Conservation (phyloP, 2,329 filamentous ascomycete species). For the Aspergillus luchuensis region DNA sequence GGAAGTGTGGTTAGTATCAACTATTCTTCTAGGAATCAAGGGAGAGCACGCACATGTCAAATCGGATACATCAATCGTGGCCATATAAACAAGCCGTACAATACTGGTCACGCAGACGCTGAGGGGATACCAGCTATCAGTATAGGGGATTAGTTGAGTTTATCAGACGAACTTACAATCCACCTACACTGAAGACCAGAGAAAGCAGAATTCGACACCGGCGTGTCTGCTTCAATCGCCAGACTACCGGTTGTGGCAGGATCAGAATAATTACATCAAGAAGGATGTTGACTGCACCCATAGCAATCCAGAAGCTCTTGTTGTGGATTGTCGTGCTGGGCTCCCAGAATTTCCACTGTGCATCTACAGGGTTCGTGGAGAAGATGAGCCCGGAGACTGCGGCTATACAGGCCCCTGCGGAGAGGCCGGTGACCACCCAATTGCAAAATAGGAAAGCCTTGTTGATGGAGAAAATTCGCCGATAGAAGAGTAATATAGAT, state of each 20-base stretch:
- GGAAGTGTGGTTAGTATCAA: too few species aligned
- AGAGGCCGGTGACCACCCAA: neutral
- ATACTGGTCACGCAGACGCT: neutral
- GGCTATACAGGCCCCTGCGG: neutral
- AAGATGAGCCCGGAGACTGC: neutral
- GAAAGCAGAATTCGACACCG: neutral
- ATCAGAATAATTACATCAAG: neutral
- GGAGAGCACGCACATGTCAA: neutral
- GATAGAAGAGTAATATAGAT: neutral
- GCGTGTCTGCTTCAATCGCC: neutral
- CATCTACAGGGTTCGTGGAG: neutral
- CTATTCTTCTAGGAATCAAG: too few species aligned
- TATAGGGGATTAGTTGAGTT: neutral
- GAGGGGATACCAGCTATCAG: neutral
- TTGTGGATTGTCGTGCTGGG: neutral
- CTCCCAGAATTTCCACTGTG: neutral
- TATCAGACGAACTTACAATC: neutral
- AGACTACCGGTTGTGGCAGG: neutral
- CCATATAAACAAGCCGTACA: neutral
- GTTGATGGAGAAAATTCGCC: neutral
- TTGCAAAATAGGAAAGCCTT: neutral
- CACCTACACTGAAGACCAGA: neutral
- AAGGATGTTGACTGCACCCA: neutral
- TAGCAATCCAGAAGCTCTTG: neutral
- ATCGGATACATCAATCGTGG: neutral